Base-by-base conservation (phyloP, 176 grass and related monocot species). In the Carex parvula region DNA sequence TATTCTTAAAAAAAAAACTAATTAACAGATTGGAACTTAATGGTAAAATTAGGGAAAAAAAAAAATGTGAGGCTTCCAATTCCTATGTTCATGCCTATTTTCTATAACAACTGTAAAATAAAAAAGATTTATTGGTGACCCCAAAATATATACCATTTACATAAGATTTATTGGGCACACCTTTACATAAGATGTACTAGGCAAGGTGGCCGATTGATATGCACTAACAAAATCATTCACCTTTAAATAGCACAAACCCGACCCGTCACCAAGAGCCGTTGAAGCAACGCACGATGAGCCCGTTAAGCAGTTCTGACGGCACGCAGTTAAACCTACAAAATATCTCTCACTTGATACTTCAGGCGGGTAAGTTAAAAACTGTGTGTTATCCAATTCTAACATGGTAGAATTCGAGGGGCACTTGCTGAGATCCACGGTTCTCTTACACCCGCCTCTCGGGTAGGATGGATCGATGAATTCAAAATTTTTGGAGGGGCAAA, bases 101-200 rank as follows among this genome's bases (percentile, higher is more conserved):
- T 67, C 4, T 35, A 14, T 35, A 63, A 64, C 62, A 30, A 48
- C 46, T 9, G 46, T 48, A 48, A 30, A 64, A 64, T 10, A 64
- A 20, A 59, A 62, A 62, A 24, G 8, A 65, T 11, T 35, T n/a
- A 41, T 42, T 17, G 66, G 16, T 9, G 66, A 70, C 18, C 18
- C 16, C 8, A 64, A 26, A 30, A 26, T 64, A 29, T 12, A 13
- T 30, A 64, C 22, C 3, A 22, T 32, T 64, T 64, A 64, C 8
- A 29, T 64, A n/a, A n/a, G n/a, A n/a, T n/a, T n/a, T n/a, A n/a
- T n/a, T 53, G 74, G 87, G 83, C 96, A 99, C n/a, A 99, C 96
- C 86, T 99, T 99, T 87, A 99, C 89, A 82, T 90, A 99, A 2
- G 93, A 95, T n/a, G 93, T 99, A 87, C 91, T 94, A 7, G 96